Conservation (phyloP, 495 filamentous ascomycete genomes). For the Podospora pseudoanserina region DNA sequence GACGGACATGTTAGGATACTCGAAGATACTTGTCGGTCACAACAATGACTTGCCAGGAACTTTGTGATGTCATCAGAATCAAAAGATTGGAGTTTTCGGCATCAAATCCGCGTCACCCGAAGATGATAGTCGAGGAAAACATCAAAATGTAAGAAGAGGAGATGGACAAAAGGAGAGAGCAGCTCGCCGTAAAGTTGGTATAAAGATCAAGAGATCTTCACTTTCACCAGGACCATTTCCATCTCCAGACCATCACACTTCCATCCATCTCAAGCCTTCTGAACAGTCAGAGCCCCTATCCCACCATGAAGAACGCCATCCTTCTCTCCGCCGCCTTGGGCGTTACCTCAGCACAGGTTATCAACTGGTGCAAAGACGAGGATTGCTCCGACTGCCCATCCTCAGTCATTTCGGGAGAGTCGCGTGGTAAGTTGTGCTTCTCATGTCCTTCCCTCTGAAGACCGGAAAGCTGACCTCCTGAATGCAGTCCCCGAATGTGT, state of each 20-base stretch:
- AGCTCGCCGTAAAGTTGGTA: not conserved
- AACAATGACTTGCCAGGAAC: not conserved
- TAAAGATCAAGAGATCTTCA: not conserved
- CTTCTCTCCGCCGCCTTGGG: not conserved
- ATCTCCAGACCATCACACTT: not conserved
- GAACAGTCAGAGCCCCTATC: not conserved
- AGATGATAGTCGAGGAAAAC: not conserved
- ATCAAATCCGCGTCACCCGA: not conserved
- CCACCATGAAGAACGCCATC: not conserved
- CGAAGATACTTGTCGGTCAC: not conserved
- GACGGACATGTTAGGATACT: not conserved
- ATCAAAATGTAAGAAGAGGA: not conserved
- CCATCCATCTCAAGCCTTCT: not conserved
- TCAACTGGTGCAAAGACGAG: constrained; percentile 8
- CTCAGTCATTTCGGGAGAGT: not conserved
- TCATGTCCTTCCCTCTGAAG: not conserved
- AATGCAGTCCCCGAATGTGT: constrained; percentile 5
- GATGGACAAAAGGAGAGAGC: not conserved
- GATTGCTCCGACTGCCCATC: constrained; percentile 7
- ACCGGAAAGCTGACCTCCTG: not conserved
- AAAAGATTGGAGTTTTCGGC: not conserved
- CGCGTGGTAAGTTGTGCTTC: not conserved
- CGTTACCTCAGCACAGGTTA: not conserved
- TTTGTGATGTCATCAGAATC: not conserved
- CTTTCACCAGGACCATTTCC: not conserved